phyloP scores from a whole-genome alignment of 1,139 yeast species.

The Lipomyces yarrowii region DNA sequence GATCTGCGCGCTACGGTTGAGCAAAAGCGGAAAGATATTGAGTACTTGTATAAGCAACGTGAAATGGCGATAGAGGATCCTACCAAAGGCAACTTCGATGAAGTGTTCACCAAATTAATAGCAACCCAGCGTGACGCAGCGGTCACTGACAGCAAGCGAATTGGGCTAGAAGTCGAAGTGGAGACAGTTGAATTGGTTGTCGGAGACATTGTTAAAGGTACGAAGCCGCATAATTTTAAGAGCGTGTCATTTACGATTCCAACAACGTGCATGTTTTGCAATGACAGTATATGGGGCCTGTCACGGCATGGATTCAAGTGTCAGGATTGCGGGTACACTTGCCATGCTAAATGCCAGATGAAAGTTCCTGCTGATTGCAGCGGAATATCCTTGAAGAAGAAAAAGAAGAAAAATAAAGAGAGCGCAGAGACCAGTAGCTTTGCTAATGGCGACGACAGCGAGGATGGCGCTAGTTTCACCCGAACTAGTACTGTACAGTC shows the following conservation, averaged over 20 bases:
- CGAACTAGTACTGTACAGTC: slow-evolving; percentile 13
- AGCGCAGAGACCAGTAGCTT: slow-evolving; percentile 17
- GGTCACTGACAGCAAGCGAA: slow-evolving; percentile 70
- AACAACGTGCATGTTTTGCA: slow-evolving; percentile 35
- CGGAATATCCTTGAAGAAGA: slow-evolving; percentile 29
- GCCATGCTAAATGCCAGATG: slow-evolving; percentile 37
- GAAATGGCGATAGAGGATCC: slow-evolving; percentile 43
- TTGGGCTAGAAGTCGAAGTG: slow-evolving; percentile 79
- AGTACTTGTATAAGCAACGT: slow-evolving; percentile 48
- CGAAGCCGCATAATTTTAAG: slow-evolving; percentile 35
- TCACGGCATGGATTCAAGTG: slow-evolving; percentile 36
- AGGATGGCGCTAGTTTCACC: slow-evolving; percentile 3
- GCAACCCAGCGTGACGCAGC: slow-evolving; percentile 63
- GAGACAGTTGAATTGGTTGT: slow-evolving; percentile 89
- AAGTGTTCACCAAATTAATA: slow-evolving; percentile 58
- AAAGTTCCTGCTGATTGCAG: slow-evolving; percentile 35
- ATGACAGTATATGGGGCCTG: slow-evolving; percentile 36
- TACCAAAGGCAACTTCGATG: slow-evolving; percentile 44
- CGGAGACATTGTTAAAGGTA: slow-evolving; percentile 52
- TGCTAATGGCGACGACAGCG: slow-evolving; percentile 14
- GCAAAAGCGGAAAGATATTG: slow-evolving; percentile 54
- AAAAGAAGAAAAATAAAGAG: slow-evolving; percentile 23
- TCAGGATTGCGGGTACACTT: slow-evolving; percentile 34
- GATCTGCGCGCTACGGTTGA: slow-evolving; percentile 51
- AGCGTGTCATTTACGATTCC: slow-evolving; percentile 37